A percentile compares a stretch with the other conserved stretches of the same genome.
phyloP scores from a whole-genome alignment of 1,284 basidiomycete species.

The Erythrobasidium hasegawianum region DNA sequence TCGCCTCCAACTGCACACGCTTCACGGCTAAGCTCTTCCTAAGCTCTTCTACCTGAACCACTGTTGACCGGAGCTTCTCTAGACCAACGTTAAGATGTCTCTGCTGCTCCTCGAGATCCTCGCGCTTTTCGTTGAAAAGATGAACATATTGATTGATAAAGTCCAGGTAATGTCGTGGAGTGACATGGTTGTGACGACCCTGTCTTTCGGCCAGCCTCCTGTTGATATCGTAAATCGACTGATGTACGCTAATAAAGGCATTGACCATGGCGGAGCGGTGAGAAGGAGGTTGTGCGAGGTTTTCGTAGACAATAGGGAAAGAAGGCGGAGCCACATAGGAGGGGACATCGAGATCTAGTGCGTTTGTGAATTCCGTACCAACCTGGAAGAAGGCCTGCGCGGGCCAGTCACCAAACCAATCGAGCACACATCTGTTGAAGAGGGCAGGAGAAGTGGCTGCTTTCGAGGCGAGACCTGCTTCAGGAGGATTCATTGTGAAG shows the following conservation, averaged over 20 bases:
- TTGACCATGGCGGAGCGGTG: constrained; percentile 89
- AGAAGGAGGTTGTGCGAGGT: constrained; percentile 70
- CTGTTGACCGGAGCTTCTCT: constrained; percentile 93
- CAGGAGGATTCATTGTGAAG: constrained; percentile 99
- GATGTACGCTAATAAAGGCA: constrained; percentile 87
- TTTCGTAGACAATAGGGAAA: constrained; percentile 85
- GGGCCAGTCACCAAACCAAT: constrained; percentile 99
- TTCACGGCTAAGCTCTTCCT: constrained; percentile 93
- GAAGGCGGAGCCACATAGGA: constrained; percentile 69
- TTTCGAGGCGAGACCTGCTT: constrained; percentile 87
- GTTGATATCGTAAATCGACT: constrained; percentile 84
- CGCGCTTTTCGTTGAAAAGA: constrained; percentile 96
- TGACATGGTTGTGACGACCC: constrained; percentile 93
- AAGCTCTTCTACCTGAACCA: constrained; percentile 91
- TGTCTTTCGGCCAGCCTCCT: constrained; percentile 82
- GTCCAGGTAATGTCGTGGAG: constrained; percentile 95
- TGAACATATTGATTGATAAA: constrained; percentile 98
- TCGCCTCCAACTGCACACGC: constrained; percentile 84
- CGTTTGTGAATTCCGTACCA: constrained; percentile 87
- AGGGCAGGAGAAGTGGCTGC: constrained; percentile 95
- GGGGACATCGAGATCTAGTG: constrained; percentile 80
- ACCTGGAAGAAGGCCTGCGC: constrained; percentile 97
- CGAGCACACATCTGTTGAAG: constrained; percentile 96
- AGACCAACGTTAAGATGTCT: constrained; percentile 97
- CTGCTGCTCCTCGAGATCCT: constrained; percentile 97